Base-by-base conservation (phyloP, 371 early-diverging fungal genomes). In the Mucor piriformis region DNA sequence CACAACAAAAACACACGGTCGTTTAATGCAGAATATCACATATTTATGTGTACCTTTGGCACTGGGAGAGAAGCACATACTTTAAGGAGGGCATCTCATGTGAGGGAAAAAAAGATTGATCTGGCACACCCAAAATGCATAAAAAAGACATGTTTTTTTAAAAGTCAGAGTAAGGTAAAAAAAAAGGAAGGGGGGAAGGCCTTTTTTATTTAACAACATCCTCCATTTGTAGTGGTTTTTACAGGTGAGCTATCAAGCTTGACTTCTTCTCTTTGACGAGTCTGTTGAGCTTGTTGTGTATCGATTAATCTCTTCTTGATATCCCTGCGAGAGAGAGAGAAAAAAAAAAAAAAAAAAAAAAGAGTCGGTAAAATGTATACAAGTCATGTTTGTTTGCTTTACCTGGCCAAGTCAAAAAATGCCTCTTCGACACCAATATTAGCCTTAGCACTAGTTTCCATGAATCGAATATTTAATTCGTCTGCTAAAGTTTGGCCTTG, bases 371-470 rank as follows among this genome's bases (percentile, higher is more conserved):
- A n/a, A n/a, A n/a, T n/a, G n/a, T n/a, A n/a, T n/a, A n/a, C n/a
- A n/a, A n/a, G n/a, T n/a, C n/a, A n/a, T n/a, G n/a, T n/a, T n/a
- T n/a, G n/a, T n/a, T n/a, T n/a, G n/a, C 11, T 94, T 63, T 82
- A 92, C 93, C 91, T 90, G 21, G 99, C 98, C 74, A 98, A 88
- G 58, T 93, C 92, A 72, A 95, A 89, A 84, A 99, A 99, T 46
- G 98, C 97, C 70, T 96, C 95, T 70, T 99, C 99, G 44, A 99
- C 99, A 63, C 95, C 93, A 69, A 91, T 95, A 59, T 72, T 95
- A 66, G 95, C 91, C 81, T 98, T 98, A 59, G 99, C 98, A 66
- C 92, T 91, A 48, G 99, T 97, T 77, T 97, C 97, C 75, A 96
- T 81, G 72, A 96, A 96, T 63, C 90, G 86, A 72, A 99, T 92